Conservation (phyloP, 2,329 filamentous ascomycete genomes). For the Trichocomaceae sp. region DNA sequence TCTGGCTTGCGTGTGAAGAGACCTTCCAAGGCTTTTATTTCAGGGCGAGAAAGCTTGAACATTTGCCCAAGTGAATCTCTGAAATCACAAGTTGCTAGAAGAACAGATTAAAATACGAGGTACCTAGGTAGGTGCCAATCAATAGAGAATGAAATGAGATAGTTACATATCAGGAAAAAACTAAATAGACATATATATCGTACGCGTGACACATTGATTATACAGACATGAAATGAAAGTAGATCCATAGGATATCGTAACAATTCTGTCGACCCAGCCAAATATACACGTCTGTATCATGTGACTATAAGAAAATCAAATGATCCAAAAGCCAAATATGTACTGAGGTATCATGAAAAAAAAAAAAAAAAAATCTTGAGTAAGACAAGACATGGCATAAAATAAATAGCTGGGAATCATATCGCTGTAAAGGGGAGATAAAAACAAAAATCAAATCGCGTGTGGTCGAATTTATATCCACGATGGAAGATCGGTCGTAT, state of each 20-base stretch:
- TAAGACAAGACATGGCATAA: not conserved
- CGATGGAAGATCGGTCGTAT: slow-evolving; percentile 2
- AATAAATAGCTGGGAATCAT: slow-evolving; percentile 10
- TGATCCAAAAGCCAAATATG: slow-evolving; percentile 9
- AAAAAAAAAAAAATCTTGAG: not conserved
- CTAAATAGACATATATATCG: not conserved
- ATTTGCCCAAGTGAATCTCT: too few species aligned
- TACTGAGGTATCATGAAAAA: slow-evolving; percentile 15
- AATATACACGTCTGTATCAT: not conserved
- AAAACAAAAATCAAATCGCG: slow-evolving; percentile 1
- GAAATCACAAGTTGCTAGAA: too few species aligned
- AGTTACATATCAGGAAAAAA: not conserved
- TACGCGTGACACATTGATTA: not conserved
- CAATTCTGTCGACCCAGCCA: not conserved
- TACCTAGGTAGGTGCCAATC: not conserved
- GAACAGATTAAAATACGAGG: too few species aligned
- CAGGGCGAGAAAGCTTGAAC: too few species aligned
- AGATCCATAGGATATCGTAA: not conserved
- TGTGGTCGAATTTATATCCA: slow-evolving; percentile 5
- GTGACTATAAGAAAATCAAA: not conserved
- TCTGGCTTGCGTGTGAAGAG: too few species aligned
- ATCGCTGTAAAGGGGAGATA: slow-evolving; percentile 5
- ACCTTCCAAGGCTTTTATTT: too few species aligned
- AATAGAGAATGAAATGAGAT: not conserved
- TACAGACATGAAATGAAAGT: not conserved